Conservation (phyloP, 805 yeast species). For the Blastobotrys robertii region DNA sequence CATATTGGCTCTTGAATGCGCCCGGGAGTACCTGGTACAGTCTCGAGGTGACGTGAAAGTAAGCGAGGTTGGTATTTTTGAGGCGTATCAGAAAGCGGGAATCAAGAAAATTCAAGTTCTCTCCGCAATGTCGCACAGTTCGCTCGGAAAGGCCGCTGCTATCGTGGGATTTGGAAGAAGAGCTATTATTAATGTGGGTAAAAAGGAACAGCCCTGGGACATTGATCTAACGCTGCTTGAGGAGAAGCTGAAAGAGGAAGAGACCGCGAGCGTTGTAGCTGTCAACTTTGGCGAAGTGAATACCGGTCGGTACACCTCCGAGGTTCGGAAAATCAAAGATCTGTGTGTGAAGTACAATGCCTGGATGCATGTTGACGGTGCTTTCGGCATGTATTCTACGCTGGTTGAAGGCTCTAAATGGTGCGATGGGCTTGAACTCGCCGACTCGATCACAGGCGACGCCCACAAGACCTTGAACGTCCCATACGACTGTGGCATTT, state of each 20-base stretch:
- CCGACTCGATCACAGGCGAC: constrained; percentile 19
- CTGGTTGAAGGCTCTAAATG: constrained; percentile 2
- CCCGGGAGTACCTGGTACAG: constrained; percentile 10
- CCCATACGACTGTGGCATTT: constrained; percentile 19
- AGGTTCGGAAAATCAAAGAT: constrained; percentile 7
- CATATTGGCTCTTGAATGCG: constrained; percentile 14
- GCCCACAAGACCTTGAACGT: constrained; percentile 20
- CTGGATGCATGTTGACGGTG: constrained; percentile 21
- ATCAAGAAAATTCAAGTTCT: constrained; percentile 10
- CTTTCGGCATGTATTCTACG: constrained; percentile 16
- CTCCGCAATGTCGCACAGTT: constrained; percentile 13
- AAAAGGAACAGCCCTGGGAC: constrained; percentile 11
- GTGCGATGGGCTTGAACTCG: constrained; percentile 15
- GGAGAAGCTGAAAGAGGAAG: constrained; percentile 1
- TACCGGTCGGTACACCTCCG: constrained; percentile 15
- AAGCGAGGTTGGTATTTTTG: constrained; percentile 12
- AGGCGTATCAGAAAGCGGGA: constrained; percentile 10
- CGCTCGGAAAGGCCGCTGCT: constrained; percentile 16
- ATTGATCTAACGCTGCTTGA: constrained; percentile 10
- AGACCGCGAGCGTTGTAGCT: constrained; percentile 11
- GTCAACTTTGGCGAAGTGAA: constrained; percentile 19
- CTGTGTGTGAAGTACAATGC: constrained; percentile 16
- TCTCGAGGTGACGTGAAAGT: background rate
- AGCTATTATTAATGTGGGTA: constrained; percentile 4
- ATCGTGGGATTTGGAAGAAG: constrained; percentile 17